Conservation (phyloP, 2,329 filamentous ascomycete species). For the Alternaria novae-zelandiae region DNA sequence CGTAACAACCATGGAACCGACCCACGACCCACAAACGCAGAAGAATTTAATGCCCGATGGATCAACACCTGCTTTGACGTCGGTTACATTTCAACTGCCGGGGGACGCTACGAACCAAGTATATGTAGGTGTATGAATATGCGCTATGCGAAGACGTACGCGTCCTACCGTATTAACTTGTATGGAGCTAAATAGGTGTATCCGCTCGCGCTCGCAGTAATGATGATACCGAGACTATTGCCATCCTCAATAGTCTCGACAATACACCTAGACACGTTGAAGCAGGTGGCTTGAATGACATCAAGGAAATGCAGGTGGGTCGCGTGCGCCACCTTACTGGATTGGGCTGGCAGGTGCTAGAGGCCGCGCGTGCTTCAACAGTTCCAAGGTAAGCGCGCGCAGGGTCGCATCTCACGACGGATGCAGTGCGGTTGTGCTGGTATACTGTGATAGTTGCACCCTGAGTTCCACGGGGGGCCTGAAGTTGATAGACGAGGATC, state of each 20-base stretch:
- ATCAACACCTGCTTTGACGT: not conserved
- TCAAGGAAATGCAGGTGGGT: not conserved
- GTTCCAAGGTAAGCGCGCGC: not conserved
- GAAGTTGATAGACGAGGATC: not conserved
- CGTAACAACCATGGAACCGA: not conserved
- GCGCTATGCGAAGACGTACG: not conserved
- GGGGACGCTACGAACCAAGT: not conserved
- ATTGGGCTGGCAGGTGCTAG: slow-evolving; percentile 1
- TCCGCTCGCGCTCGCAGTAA: not conserved
- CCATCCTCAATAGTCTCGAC: not conserved
- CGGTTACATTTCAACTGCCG: not conserved
- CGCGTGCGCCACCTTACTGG: slow-evolving; percentile 3
- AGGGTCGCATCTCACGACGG: not conserved
- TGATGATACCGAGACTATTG: not conserved
- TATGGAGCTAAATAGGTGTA: not conserved
- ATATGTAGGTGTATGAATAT: not conserved
- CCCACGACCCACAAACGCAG: not conserved
- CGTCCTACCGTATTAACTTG: not conserved
- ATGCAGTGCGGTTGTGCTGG: not conserved
- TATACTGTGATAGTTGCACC: not conserved
- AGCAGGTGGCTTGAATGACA: not conserved
- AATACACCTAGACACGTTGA: not conserved
- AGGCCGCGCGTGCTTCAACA: slow-evolving; percentile 13
- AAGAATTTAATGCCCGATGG: not conserved
- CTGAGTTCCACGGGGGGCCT: not conserved